A percentile compares a stretch with the other conserved stretches of the same genome.
Evolutionary conservation across 257 asterid species (phyloP).

Genomic region (Gynochthodes officinalis): DNA sequence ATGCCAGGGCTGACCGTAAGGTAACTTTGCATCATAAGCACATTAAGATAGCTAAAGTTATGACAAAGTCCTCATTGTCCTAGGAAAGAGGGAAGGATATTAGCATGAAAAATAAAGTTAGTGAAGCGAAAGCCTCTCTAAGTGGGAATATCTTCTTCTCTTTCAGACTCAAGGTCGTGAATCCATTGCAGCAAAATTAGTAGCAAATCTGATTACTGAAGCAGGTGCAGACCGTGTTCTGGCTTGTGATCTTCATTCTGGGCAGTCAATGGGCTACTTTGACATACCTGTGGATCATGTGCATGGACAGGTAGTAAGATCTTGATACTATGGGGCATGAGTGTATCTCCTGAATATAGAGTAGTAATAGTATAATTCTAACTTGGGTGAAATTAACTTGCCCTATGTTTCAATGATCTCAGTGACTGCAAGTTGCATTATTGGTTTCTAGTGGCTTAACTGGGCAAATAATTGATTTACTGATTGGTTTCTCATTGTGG

Average conservation of each 20-base stretch:
- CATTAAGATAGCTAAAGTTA: background rate
- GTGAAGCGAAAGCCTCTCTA: background rate
- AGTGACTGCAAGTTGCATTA: background rate
- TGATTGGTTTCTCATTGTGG: constrained; percentile 10
- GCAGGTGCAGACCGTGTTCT: constrained; percentile 93
- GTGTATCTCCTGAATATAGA: background rate
- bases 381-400: background rate
- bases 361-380: background rate
- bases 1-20: constrained; percentile 95
- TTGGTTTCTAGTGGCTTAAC: background rate
- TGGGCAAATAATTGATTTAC: constrained; percentile 13
- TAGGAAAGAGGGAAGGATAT: background rate
- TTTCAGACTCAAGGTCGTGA: constrained; percentile 88
- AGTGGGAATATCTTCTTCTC: constrained; percentile 9
- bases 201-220: constrained; percentile 79
- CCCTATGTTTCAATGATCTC: too few relatives aligned
- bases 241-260: constrained; percentile 93
- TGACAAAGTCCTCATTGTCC: background rate
- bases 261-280: constrained; percentile 92
- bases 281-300: constrained; percentile 96
- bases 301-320: constrained; percentile 62
- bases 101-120: background rate
- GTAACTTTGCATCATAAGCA: constrained; percentile 26
- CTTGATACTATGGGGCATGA: background rate
- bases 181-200: constrained; percentile 88